A percentile compares a stretch with the other conserved stretches of the same genome.
Evolutionary conservation across 1,139 yeast genomes (phyloP).

Genomic region (Debaryomyces coudertii): DNA sequence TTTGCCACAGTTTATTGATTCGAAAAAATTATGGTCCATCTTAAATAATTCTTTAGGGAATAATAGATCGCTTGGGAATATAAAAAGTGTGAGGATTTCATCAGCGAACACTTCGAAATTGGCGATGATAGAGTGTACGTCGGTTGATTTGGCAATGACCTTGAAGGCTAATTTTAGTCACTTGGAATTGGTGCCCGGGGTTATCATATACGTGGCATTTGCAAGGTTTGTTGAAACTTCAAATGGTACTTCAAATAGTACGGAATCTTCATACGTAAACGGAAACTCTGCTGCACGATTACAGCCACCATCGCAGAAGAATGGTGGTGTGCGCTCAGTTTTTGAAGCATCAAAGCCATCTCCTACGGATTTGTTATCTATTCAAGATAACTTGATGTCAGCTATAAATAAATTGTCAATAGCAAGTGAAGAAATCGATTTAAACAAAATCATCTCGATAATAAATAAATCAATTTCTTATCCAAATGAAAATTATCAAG

Average conservation of each 20-base stretch:
- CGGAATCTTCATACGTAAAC: neutral
- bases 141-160: slow-evolving; percentile 73
- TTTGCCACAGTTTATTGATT: slow-evolving; percentile 56
- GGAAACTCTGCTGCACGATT: slow-evolving; percentile 1
- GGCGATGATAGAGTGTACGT: slow-evolving; percentile 75
- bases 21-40: slow-evolving; percentile 38
- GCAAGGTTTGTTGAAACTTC: slow-evolving; percentile 53
- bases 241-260: neutral
- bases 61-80: slow-evolving; percentile 28
- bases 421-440: slow-evolving; percentile 26
- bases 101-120: slow-evolving; percentile 41
- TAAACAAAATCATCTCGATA: slow-evolving; percentile 35
- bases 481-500: slow-evolving; percentile 39
- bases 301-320: slow-evolving; percentile 1
- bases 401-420: slow-evolving; percentile 25
- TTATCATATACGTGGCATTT: slow-evolving; percentile 64
- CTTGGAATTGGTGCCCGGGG: slow-evolving; percentile 78
- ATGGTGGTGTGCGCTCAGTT: slow-evolving; percentile 4
- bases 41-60: slow-evolving; percentile 33
- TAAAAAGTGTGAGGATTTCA: slow-evolving; percentile 56
- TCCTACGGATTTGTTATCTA: slow-evolving; percentile 32
- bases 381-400: slow-evolving; percentile 28
- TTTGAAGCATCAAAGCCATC: slow-evolving; percentile 16
- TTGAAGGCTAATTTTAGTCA: slow-evolving; percentile 80
- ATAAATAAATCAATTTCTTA: slow-evolving; percentile 35